Percentiles rank a stretch among this genome's conserved stretches.
Evolutionary conservation across 1,139 yeast genomes (phyloP).

Genomic region (Debaryomycetaceae sp.): DNA sequence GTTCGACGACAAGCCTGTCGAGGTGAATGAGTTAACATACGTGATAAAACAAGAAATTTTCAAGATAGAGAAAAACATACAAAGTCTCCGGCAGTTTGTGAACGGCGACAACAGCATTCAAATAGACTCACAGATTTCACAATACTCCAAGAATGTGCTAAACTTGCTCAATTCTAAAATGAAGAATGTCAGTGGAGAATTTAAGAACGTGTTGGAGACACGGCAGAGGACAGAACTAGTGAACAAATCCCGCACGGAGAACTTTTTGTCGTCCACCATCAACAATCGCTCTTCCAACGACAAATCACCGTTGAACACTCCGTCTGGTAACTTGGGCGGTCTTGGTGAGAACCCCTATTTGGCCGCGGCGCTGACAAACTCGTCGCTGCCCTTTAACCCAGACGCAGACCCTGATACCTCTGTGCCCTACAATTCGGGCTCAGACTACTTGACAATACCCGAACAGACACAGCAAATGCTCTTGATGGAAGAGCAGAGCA

Average conservation of each 20-base stretch:
- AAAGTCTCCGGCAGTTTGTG: constrained; percentile 56
- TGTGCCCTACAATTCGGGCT: constrained; percentile 26
- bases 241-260: constrained; percentile 79
- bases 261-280: constrained; percentile 59
- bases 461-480: constrained; percentile 74
- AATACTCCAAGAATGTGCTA: constrained; percentile 83
- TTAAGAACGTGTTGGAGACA: constrained; percentile 80
- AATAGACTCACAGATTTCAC: constrained; percentile 57
- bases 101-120: constrained; percentile 46
- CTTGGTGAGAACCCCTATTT: constrained; percentile 46
- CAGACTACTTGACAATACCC: constrained; percentile 57
- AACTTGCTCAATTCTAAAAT: constrained; percentile 83
- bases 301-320: constrained; percentile 21
- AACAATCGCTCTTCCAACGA: constrained; percentile 25
- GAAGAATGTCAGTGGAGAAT: constrained; percentile 89
- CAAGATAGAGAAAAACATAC: constrained; percentile 74
- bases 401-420: constrained; percentile 34
- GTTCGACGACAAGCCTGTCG: constrained; percentile 92
- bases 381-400: constrained; percentile 29
- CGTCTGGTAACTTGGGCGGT: constrained; percentile 8
- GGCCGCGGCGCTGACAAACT: constrained; percentile 14
- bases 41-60: constrained; percentile 92
- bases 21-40: constrained; percentile 87
- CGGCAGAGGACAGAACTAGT: constrained; percentile 84
- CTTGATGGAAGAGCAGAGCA: constrained; percentile 71